A percentile compares a stretch with the other conserved stretches of the same genome.
phyloP scores from a whole-genome alignment of 2,329 filamentous ascomycete genomes.

The Fusarium nurragi region DNA sequence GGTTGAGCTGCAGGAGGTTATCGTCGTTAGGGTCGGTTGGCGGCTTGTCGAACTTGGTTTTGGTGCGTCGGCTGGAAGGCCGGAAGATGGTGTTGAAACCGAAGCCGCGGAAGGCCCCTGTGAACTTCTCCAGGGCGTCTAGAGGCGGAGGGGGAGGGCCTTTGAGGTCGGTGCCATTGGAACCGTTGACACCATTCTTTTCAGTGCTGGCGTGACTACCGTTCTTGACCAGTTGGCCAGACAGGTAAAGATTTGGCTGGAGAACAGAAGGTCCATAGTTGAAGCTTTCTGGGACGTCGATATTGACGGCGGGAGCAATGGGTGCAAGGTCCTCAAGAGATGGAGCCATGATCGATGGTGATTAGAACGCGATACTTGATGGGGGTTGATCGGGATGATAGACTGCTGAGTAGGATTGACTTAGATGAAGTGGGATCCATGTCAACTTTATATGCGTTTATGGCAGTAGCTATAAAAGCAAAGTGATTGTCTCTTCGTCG shows the following conservation, averaged over 20 bases:
- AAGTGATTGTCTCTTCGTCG: no score
- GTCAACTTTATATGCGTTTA: no score
- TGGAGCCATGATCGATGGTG: not conserved
- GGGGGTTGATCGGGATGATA: not conserved
- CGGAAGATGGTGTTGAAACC: conserved; percentile 3
- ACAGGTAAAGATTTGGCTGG: not conserved
- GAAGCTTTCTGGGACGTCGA: not conserved
- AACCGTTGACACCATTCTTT: accelerated
- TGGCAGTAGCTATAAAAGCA: no score
- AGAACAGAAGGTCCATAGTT: not conserved
- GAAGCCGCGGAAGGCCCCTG: not conserved
- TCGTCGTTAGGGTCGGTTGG: not conserved
- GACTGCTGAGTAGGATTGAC: no score
- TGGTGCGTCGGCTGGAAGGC: not conserved
- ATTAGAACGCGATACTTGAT: no score
- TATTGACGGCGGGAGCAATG: not conserved
- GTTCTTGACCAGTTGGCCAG: not conserved
- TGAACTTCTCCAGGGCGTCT: not conserved
- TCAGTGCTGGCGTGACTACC: not conserved
- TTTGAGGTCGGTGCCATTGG: no score
- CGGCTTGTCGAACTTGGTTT: not conserved
- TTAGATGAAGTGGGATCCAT: no score
- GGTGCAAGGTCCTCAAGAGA: not conserved
- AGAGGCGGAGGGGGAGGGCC: not conserved
- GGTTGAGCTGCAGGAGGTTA: not conserved